Evolutionary conservation across 1,284 basidiomycete genomes (phyloP).

Genomic region (Cystobasidium sp.): DNA sequence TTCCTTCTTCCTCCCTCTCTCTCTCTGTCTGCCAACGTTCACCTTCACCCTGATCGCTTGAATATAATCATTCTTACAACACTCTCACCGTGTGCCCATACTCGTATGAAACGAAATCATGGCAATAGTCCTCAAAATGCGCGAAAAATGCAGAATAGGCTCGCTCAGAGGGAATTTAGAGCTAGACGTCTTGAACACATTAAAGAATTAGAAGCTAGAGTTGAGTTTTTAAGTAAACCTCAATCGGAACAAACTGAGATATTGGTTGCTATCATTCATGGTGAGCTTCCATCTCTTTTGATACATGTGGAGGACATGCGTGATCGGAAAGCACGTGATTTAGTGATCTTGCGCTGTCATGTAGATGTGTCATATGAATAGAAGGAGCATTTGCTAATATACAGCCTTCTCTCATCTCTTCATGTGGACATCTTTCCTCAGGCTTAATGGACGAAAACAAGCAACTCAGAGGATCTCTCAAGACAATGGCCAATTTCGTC

Average conservation of each 20-base stretch:
- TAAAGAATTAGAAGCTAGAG: slow-evolving; percentile 27
- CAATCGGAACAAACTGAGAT: slow-evolving; percentile 32
- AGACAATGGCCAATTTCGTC: slow-evolving; percentile 28
- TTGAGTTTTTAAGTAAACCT: slow-evolving; percentile 24
- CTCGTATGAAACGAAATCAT: too few species aligned
- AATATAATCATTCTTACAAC: too few species aligned
- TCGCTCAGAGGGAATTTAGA: slow-evolving; percentile 24
- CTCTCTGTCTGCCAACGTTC: too few species aligned
- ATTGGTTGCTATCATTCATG: slow-evolving; percentile 25
- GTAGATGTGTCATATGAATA: background rate
- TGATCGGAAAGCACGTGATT: background rate
- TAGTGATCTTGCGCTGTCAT: background rate
- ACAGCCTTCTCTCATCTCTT: background rate
- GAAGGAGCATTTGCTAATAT: background rate
- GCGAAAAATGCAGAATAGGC: slow-evolving; percentile 31
- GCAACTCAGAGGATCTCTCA: slow-evolving; percentile 22
- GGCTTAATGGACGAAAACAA: slow-evolving; percentile 39
- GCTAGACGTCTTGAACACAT: slow-evolving; percentile 25
- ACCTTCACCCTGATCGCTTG: too few species aligned
- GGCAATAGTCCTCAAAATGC: slow-evolving; percentile 24
- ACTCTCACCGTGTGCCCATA: too few species aligned
- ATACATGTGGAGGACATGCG: background rate
- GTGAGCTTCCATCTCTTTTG: background rate
- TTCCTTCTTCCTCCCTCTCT: too few species aligned
- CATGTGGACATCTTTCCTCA: background rate